Base-by-base conservation (phyloP, 108 stramenopile genomes). In the Seminavis robusta region DNA sequence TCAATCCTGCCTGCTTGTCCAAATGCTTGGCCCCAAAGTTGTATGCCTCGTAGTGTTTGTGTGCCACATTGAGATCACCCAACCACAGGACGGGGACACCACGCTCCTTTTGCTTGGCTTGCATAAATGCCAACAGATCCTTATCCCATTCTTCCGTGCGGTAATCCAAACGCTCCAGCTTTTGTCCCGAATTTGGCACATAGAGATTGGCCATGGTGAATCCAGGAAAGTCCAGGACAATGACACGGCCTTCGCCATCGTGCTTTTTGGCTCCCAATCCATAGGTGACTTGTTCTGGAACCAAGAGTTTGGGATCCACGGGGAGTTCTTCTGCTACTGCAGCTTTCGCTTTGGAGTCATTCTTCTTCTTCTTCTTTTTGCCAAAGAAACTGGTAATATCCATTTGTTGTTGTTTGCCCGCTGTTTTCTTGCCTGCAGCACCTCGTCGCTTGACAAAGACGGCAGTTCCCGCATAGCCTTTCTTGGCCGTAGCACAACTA, bases 181-280 rank as follows among this genome's bases (percentile, higher is more conserved):
- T 92, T 72, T 97, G 94, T 19, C 98, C 98, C 2, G 86, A 83
- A 62, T 99, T 99, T n/a, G 98, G 96, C 10, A 98, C 95, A 61
- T 99, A 99, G 17, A 94, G 73, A 60, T 92, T 90, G 6, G 76
- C 78, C 15, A 99, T 69, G 34, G 92, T 81, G 25, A 92, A 95
- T 25, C 74, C 66, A 19, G 93, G 86, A 51, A 92, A 95, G 25
- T 97, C 94, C 37, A 96, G 56, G 3, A 79, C 81, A 61, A 99
- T 91, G 5, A 76, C 66, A 0, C 98, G 85, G 15, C 98, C 98
- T 76, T 99, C 98, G 20, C 74, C 71, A 47, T 95, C 95, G 61
- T 92, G 90, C 24, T 82, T 72, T 6, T 78, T 68, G 25, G 79
- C 58, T 4, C 83, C 87, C 27, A 93, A 61, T 9, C 59, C 53